phyloP scores from a whole-genome alignment of 148 eudicot genomes.

The Polygonum aviculare region DNA sequence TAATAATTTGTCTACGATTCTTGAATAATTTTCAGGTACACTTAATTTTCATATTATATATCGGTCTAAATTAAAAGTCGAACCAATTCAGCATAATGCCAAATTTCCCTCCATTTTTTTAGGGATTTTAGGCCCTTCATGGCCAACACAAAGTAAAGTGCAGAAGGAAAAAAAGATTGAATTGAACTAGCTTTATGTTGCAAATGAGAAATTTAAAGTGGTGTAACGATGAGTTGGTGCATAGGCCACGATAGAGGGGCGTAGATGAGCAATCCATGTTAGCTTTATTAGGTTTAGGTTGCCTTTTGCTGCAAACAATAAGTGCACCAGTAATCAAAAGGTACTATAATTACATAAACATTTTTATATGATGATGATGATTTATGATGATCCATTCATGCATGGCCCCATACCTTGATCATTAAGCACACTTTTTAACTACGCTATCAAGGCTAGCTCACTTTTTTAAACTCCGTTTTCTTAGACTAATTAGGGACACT shows the following conservation, averaged over 20 bases:
- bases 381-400: slow-evolving; percentile 2
- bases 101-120: background rate
- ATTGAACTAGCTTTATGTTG: background rate
- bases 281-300: slow-evolving; percentile 6
- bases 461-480: background rate
- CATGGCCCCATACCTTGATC: slow-evolving; percentile 13
- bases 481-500: background rate
- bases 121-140: background rate
- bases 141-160: background rate
- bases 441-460: background rate
- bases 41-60: background rate
- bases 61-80: background rate
- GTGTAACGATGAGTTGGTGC: background rate
- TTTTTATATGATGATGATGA: background rate
- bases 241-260: background rate
- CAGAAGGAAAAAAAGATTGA: background rate
- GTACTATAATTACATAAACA: background rate
- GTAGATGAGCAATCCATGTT: background rate
- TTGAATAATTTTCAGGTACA: no score
- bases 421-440: background rate
- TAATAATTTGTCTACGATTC: no score
- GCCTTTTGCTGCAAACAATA: slow-evolving; percentile 2
- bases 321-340: background rate
- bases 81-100: background rate
- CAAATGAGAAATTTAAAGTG: background rate